Evolutionary conservation across 2,329 filamentous ascomycete genomes (phyloP).

Genomic region (Aspergillus quadricinctus): DNA sequence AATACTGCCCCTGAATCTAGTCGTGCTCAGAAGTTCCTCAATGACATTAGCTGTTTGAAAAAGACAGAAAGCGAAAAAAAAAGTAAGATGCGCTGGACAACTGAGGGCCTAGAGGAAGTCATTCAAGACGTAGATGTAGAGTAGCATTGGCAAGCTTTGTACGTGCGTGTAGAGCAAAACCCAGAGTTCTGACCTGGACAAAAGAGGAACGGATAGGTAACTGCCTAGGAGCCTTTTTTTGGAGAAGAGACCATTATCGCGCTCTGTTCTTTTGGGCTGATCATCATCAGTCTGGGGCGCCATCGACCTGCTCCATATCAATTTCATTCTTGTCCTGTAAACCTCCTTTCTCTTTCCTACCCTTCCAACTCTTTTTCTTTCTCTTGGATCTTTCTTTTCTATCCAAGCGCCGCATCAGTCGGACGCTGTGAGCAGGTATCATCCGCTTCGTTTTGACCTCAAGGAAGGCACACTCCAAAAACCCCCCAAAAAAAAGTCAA

Average conservation of each 20-base stretch:
- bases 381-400: conserved; percentile 16
- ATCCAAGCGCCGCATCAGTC: conserved; percentile 30
- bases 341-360: conserved; percentile 11
- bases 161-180: neutral
- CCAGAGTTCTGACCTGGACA: neutral
- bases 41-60: neutral
- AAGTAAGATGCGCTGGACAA: neutral
- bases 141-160: neutral
- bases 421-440: conserved; percentile 35
- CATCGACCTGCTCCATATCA: conserved; percentile 4
- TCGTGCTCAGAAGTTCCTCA: conserved; percentile 9
- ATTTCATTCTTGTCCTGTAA: conserved; percentile 7
- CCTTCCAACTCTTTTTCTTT: conserved; percentile 11
- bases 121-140: neutral
- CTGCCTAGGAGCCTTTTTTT: neutral
- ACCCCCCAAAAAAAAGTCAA: conserved; percentile 7
- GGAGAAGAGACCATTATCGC: neutral
- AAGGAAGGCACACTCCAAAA: conserved; percentile 8
- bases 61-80: neutral
- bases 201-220: neutral
- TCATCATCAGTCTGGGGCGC: conserved; percentile 16
- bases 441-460: conserved; percentile 11
- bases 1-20: conserved; percentile 14
- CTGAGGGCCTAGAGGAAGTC: neutral
- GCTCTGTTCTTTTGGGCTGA: conserved; percentile 15